phyloP scores from a whole-genome alignment of 164 flowering plant species.

The Vitis riparia region DNA sequence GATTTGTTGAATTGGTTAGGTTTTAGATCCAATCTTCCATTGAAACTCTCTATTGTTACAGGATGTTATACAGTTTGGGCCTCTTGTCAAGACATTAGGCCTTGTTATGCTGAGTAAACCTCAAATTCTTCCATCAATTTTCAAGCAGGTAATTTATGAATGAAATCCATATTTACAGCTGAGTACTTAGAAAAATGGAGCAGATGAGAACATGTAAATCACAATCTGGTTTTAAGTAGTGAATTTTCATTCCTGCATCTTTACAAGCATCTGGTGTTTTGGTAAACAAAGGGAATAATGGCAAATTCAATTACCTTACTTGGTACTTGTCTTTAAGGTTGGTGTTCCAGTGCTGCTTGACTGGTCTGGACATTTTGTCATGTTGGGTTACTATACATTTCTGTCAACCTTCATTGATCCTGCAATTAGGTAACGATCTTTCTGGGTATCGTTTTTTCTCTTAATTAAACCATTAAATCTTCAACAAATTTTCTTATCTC shows the following conservation, averaged over 20 bases:
- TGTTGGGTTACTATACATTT: constrained; percentile 84
- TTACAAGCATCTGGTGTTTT: not conserved
- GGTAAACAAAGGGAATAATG: not conserved
- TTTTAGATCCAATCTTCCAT: not conserved
- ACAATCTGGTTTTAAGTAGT: no score
- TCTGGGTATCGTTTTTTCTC: not conserved
- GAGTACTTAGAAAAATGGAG: no score
- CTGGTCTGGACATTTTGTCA: constrained; percentile 85
- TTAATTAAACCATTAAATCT: no score
- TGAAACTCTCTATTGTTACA: constrained; percentile 23
- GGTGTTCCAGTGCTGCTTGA: constrained; percentile 80
- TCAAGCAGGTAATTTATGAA: constrained; percentile 62
- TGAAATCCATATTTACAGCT: not conserved
- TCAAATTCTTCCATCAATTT: constrained; percentile 83
- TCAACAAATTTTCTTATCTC: not conserved
- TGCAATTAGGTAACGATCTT: constrained; percentile 53
- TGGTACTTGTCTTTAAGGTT: constrained; percentile 46
- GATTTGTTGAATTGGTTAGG: not conserved
- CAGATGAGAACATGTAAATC: no score
- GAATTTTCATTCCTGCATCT: not conserved
- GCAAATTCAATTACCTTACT: not conserved
- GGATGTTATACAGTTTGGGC: constrained; percentile 95
- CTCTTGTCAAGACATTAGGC: constrained; percentile 86
- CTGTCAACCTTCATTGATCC: constrained; percentile 77
- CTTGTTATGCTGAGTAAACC: constrained; percentile 80